A percentile compares a stretch with the other conserved stretches of the same genome.
Evolutionary conservation across 495 filamentous ascomycete species (phyloP).

Genomic region (Amniculicola lignicola): DNA sequence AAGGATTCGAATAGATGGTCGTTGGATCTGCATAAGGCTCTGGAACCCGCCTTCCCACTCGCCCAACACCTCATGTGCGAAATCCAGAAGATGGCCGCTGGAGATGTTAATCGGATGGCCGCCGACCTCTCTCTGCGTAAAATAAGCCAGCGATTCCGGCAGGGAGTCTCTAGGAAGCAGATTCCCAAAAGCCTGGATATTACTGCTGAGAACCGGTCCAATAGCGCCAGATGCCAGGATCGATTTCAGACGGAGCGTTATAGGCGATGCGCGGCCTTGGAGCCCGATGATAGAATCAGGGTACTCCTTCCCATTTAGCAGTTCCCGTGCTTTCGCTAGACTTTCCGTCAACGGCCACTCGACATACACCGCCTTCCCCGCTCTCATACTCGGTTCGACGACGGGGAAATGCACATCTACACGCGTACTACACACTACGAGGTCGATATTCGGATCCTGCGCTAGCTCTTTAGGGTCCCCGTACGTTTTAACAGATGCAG

Average conservation of each 20-base stretch:
- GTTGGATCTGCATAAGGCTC: constrained; percentile 14
- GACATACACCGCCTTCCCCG: constrained; percentile 25
- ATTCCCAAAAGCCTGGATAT: constrained; percentile 3
- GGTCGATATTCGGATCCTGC: constrained; percentile 29
- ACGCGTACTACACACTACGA: constrained; percentile 20
- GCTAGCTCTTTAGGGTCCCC: constrained; percentile 24
- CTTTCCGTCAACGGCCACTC: constrained; percentile 29
- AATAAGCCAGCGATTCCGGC: constrained; percentile 16
- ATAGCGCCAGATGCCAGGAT: constrained; percentile 12
- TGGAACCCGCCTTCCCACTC: background rate
- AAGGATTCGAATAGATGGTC: constrained; percentile 1
- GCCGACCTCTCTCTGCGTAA: constrained; percentile 15
- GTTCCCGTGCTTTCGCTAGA: background rate
- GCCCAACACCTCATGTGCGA: constrained; percentile 10
- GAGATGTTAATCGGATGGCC: constrained; percentile 23
- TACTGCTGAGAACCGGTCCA: constrained; percentile 21
- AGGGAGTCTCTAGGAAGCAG: background rate
- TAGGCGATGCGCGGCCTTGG: constrained; percentile 11
- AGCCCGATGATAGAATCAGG: constrained; percentile 10
- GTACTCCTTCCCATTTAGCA: constrained; percentile 3
- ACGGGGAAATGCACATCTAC: constrained; percentile 23
- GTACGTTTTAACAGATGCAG: constrained; percentile 25
- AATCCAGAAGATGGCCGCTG: constrained; percentile 18
- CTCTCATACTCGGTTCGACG: constrained; percentile 8
- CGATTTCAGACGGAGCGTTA: constrained; percentile 7